A percentile compares a stretch with the other conserved stretches of the same genome.
Evolutionary conservation across 164 flowering plant species (phyloP).

Genomic region (Cinnamomum micranthum): DNA sequence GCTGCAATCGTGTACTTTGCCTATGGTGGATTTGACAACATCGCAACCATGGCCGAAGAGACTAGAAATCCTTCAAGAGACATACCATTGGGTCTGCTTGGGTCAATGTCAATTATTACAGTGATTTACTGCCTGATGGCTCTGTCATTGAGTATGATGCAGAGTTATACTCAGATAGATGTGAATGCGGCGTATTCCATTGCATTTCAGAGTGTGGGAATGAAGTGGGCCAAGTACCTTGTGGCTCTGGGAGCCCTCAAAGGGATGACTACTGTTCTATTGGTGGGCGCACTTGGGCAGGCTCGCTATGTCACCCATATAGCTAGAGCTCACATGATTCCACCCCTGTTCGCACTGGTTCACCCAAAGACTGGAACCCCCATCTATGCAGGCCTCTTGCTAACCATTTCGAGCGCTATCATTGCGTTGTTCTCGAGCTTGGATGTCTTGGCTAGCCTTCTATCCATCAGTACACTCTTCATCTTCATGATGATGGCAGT

Average conservation of each 20-base stretch:
- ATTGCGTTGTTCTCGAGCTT: slow-evolving; percentile 67
- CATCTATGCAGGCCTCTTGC: slow-evolving; percentile 54
- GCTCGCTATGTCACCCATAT: slow-evolving; percentile 80
- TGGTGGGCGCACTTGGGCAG: slow-evolving; percentile 75
- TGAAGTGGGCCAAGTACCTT: slow-evolving; percentile 77
- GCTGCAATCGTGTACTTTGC: slow-evolving; percentile 41
- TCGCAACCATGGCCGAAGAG: slow-evolving; percentile 91
- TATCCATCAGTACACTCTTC: slow-evolving; percentile 67
- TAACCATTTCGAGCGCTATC: slow-evolving; percentile 35
- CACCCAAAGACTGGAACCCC: slow-evolving; percentile 84
- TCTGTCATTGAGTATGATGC: slow-evolving; percentile 56
- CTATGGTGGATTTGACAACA: slow-evolving; percentile 60
- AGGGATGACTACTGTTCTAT: slow-evolving; percentile 76
- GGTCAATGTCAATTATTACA: slow-evolving; percentile 68
- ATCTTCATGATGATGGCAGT: slow-evolving; percentile 81
- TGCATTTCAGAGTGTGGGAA: slow-evolving; percentile 64
- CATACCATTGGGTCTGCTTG: slow-evolving; percentile 69
- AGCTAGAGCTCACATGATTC: slow-evolving; percentile 83
- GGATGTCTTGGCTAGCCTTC: slow-evolving; percentile 64
- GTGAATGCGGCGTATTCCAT: slow-evolving; percentile 62
- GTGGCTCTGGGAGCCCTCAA: slow-evolving; percentile 70
- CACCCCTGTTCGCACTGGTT: slow-evolving; percentile 72
- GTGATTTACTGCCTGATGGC: slow-evolving; percentile 76
- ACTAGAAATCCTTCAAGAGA: slow-evolving; percentile 63
- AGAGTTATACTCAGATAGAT: slow-evolving; percentile 60